Evolutionary conservation across 495 filamentous ascomycete genomes (phyloP).

Genomic region (Podospora appendiculata): DNA sequence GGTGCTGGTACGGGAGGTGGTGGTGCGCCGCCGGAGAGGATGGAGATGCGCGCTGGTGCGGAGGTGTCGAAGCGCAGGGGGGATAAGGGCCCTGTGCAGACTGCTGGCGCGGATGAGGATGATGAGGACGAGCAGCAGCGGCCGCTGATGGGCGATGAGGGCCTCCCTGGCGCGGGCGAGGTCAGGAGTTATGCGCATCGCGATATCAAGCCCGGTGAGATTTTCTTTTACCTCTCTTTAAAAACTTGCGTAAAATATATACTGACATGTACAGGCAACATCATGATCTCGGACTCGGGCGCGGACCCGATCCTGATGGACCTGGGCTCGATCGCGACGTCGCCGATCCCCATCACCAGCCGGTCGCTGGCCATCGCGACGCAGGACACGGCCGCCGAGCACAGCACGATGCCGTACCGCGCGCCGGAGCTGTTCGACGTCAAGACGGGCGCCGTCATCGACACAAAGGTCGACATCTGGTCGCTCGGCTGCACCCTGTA

Average conservation of each 20-base stretch:
- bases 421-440: slow-evolving; percentile 98
- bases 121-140: slow-evolving; percentile 67
- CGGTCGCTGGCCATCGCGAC: slow-evolving; percentile 84
- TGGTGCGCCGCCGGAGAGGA: slow-evolving; percentile 39
- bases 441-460: slow-evolving; percentile 83
- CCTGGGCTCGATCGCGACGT: slow-evolving; percentile 81
- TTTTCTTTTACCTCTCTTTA: not conserved
- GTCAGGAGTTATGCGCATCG: slow-evolving; percentile 83
- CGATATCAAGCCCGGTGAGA: slow-evolving; percentile 90
- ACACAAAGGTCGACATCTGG: slow-evolving; percentile 98
- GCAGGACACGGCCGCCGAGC: slow-evolving; percentile 90
- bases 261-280: slow-evolving; percentile 58
- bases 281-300: slow-evolving; percentile 90
- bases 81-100: slow-evolving; percentile 38
- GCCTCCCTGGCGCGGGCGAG: slow-evolving; percentile 60
- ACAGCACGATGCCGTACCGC: slow-evolving; percentile 97
- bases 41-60: slow-evolving; percentile 34
- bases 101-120: slow-evolving; percentile 46
- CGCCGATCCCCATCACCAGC: slow-evolving; percentile 87
- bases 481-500: slow-evolving; percentile 93
- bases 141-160: slow-evolving; percentile 78
- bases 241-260: not conserved
- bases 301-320: slow-evolving; percentile 95
- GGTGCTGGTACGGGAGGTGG: slow-evolving; percentile 30
- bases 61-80: slow-evolving; percentile 52